phyloP scores from a whole-genome alignment of 768 basidiomycete species.

The Phallus indusiatus region DNA sequence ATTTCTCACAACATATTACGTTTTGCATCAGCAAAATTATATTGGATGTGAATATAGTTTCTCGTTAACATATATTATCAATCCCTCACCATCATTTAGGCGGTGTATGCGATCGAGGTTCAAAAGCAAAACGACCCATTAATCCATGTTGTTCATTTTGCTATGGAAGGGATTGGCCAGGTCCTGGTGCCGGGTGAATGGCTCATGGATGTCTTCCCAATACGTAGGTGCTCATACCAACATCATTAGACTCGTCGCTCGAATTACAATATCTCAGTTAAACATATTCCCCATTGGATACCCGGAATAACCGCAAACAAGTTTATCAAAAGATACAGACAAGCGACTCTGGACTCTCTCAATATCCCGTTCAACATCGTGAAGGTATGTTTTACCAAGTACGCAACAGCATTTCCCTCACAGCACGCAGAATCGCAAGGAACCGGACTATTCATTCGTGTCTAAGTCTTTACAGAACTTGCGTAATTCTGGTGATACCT shows the following conservation, averaged over 20 bases:
- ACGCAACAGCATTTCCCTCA: not conserved
- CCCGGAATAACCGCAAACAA: conserved; percentile 12
- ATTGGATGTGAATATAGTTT: not conserved
- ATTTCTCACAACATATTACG: conserved; percentile 20
- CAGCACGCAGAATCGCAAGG: not conserved
- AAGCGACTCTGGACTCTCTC: conserved; percentile 29
- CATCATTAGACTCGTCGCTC: conserved; percentile 6
- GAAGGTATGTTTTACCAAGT: conserved; percentile 21
- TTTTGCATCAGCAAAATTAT: not conserved
- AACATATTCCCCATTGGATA: conserved; percentile 14
- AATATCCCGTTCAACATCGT: conserved; percentile 34
- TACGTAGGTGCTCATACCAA: conserved; percentile 7
- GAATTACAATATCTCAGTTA: conserved; percentile 27
- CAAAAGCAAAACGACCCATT: conserved; percentile 27
- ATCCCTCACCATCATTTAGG: conserved; percentile 26
- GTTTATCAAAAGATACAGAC: conserved; percentile 14
- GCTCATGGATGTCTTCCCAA: conserved; percentile 13
- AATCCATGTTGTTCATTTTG: conserved; percentile 20
- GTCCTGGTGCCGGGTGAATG: conserved; percentile 16
- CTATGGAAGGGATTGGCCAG: conserved; percentile 15
- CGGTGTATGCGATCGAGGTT: conserved; percentile 32
- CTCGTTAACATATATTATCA: conserved; percentile 21
- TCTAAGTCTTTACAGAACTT: not conserved
- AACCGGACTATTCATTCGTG: not conserved
- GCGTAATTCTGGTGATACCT: not conserved